These are phyloP conservation scores for Lyophyllum decastes DNA, from an alignment of 768 basidiomycete species.

Conservation along the genomic window DNA sequence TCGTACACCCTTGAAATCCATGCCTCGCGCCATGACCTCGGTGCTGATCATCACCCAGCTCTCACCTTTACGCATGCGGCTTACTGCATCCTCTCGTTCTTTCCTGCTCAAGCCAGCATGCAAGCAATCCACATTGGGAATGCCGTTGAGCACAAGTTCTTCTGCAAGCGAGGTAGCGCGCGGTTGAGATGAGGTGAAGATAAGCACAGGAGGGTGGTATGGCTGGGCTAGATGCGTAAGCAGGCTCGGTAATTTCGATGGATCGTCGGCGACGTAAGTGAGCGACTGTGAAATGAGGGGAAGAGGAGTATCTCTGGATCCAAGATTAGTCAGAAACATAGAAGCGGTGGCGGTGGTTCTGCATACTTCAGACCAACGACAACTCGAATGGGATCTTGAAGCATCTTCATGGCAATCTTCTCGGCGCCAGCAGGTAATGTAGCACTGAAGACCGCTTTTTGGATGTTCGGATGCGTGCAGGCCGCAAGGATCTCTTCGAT, in stretches of 20 bases:
- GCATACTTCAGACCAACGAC: conserved; percentile 96
- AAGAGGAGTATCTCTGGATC: conserved; percentile 84
- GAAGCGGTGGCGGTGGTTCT: neutral
- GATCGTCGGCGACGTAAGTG: conserved; percentile 89
- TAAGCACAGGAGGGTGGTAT: conserved; percentile 87
- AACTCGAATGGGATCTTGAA: conserved; percentile 84
- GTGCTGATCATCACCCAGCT: conserved; percentile 97
- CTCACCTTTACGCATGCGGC: conserved; percentile 83
- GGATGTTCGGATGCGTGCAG: conserved; percentile 67
- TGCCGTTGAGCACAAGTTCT: conserved; percentile 77
- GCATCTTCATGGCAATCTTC: conserved; percentile 82
- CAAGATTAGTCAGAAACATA: conserved; percentile 1
- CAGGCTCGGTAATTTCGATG: conserved; percentile 91
- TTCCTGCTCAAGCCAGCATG: conserved; percentile 89
- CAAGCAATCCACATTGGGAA: conserved; percentile 83
- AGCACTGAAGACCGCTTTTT: conserved; percentile 93
- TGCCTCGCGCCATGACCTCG: conserved; percentile 96
- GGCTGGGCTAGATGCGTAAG: conserved; percentile 77
- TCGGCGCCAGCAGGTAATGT: conserved; percentile 90
- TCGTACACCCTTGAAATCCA: conserved; percentile 94
- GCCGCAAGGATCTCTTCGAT: conserved; percentile 83
- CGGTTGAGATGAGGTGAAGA: conserved; percentile 91
- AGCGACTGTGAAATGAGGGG: conserved; percentile 88
- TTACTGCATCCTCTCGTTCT: conserved; percentile 84
- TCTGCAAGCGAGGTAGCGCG: conserved; percentile 79